Evolutionary conservation across 495 filamentous ascomycete genomes (phyloP), one percentile per base, ranked within the genome.

Genomic region (Hypoxylon crocopeplum): DNA sequence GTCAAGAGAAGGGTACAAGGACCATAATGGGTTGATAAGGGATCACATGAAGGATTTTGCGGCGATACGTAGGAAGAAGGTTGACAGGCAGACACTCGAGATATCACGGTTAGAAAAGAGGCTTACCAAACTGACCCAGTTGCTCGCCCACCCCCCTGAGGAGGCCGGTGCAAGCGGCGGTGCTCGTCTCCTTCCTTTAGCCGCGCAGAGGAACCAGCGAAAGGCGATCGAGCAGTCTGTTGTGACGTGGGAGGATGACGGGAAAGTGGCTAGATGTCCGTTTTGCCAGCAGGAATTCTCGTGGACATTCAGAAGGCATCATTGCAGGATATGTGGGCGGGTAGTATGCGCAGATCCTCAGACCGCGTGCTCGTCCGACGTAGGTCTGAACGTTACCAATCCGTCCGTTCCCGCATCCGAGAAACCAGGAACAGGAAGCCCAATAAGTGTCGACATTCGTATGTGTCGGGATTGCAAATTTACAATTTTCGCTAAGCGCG

Each of bases 271-370:
- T 3, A 85, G 84, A 39, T 98, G 94, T 59, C 95, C 94, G 2
- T 94, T 96, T 63, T 98, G 94, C 64, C 88, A 92, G 63, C 94
- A 98, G 64, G 91, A 96, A 47, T 98, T 98, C 72, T 85, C 82
- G 20, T 97, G 96, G 77, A 85, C 90, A 1, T 93, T 96, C 62
- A 83, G 94, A 67, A 81, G 94, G 51, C 95, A 98, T 69, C 94
- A 98, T 69, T 98, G 94, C 70, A 84, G 94, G 48, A 84, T 96
- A 70, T 98, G 94, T 64, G 94, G 94, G 25, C 82, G 86, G 48
- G 91, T 98, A 0, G 91, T 98, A 0, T 98, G 94, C 64, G 91
- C 89, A 12, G 94, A 98, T 72, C 83, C 82, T 1, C 75, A 79
- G 30, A 98, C 94, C 0, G 86, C 73, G 13, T 98, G 94, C 72